Percentiles rank a stretch among this genome's conserved stretches.
Evolutionary conservation across 2,329 filamentous ascomycete species (phyloP).

Genomic region (Exophiala spinifera): DNA sequence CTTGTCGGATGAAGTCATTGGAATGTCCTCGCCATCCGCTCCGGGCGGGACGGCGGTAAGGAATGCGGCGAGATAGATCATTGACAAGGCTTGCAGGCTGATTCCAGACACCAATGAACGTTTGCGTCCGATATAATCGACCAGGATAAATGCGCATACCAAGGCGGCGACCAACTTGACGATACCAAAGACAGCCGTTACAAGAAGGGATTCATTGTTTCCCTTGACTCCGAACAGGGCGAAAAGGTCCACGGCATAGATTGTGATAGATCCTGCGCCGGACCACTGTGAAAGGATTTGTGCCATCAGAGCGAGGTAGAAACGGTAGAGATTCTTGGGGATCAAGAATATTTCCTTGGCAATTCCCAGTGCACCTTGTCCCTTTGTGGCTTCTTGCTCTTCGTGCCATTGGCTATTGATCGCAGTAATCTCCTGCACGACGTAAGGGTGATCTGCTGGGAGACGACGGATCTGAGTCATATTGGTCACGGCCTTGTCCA

Average conservation of each 20-base stretch:
- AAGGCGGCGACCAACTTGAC: slow-evolving; percentile 68
- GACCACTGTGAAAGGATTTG: slow-evolving; percentile 74
- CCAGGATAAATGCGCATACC: slow-evolving; percentile 71
- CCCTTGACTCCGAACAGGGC: slow-evolving; percentile 67
- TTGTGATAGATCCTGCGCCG: slow-evolving; percentile 69
- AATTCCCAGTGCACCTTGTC: slow-evolving; percentile 60
- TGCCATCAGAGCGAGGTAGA: slow-evolving; percentile 65
- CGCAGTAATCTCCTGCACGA: slow-evolving; percentile 59
- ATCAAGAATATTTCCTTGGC: slow-evolving; percentile 66
- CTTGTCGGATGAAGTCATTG: slow-evolving; percentile 26
- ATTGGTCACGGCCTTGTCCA: slow-evolving; percentile 45
- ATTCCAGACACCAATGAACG: slow-evolving; percentile 49
- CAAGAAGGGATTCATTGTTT: slow-evolving; percentile 54
- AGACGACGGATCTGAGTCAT: slow-evolving; percentile 61
- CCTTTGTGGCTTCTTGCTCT: slow-evolving; percentile 70
- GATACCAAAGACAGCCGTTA: slow-evolving; percentile 66
- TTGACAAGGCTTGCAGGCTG: slow-evolving; percentile 45
- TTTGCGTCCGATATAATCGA: slow-evolving; percentile 76
- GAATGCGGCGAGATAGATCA: slow-evolving; percentile 57
- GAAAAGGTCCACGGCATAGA: slow-evolving; percentile 74
- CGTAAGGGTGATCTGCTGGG: slow-evolving; percentile 57
- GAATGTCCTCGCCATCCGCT: slow-evolving; percentile 31
- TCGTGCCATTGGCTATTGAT: slow-evolving; percentile 66
- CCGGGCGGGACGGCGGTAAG: slow-evolving; percentile 33
- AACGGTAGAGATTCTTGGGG: slow-evolving; percentile 68